Percentiles rank a stretch among this genome's conserved stretches.
These are phyloP conservation scores for Cicer yamashitae DNA, from an alignment of 306 rosid genomes.

Conservation along the genomic window DNA sequence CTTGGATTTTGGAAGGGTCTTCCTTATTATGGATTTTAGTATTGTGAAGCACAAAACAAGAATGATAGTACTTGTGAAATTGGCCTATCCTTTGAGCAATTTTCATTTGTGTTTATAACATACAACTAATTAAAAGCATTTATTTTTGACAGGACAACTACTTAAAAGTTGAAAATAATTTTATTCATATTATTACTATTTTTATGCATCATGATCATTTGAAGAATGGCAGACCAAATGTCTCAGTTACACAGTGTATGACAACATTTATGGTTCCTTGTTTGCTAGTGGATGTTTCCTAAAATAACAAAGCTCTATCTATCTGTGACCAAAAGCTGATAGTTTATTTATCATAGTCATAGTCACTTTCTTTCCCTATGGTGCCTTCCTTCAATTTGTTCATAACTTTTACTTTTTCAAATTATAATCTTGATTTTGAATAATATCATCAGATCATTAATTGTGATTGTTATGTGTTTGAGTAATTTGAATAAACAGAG, in stretches of 20 bases:
- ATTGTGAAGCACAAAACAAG: background rate
- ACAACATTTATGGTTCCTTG: conserved; percentile 9
- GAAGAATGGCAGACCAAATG: conserved; percentile 7
- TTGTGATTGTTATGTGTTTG: too few relatives aligned
- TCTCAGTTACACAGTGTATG: background rate
- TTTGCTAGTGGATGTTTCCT: conserved; percentile 34
- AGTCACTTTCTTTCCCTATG: too few relatives aligned
- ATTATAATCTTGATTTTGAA: too few relatives aligned
- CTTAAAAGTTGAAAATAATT: too few relatives aligned
- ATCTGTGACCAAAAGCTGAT: background rate
- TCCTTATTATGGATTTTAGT: background rate
- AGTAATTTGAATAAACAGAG: too few relatives aligned
- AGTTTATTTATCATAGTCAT: background rate
- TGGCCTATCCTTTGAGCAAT: conserved; percentile 1
- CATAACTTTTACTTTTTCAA: too few relatives aligned
- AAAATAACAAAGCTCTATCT: background rate
- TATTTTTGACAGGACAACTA: too few relatives aligned
- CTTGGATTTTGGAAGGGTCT: background rate
- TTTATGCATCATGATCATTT: background rate
- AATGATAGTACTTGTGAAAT: background rate
- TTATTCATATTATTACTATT: too few relatives aligned
- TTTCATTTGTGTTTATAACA: background rate
- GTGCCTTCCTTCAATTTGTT: too few relatives aligned
- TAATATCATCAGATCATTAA: too few relatives aligned
- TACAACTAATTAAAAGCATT: background rate